These are phyloP conservation scores for Solanum aculeatissimum DNA, from an alignment of 305 asterid genomes.

Conservation along the genomic window DNA sequence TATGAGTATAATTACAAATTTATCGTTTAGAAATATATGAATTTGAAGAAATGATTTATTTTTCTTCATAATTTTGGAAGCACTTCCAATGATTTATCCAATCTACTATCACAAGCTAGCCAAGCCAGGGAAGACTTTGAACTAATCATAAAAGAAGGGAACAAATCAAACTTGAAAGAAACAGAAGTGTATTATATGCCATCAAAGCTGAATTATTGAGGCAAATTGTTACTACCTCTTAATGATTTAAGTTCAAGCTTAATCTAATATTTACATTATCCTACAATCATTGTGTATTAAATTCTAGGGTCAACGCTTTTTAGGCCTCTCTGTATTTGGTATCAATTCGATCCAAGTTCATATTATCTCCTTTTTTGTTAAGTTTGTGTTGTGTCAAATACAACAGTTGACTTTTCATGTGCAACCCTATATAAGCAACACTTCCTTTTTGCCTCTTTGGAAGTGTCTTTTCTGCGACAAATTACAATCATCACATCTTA, in stretches of 20 bases:
- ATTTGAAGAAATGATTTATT: too few relatives aligned
- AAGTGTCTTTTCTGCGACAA: neutral
- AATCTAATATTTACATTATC: neutral
- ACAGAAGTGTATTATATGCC: neutral
- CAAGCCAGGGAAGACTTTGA: neutral
- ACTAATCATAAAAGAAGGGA: neutral
- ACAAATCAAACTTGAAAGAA: neutral
- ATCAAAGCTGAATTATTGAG: neutral
- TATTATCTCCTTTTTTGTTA: neutral
- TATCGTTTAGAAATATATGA: too few relatives aligned
- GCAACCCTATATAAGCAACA: slow-evolving; percentile 9
- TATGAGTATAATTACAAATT: too few relatives aligned
- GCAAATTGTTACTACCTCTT: neutral
- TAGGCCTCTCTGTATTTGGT: neutral
- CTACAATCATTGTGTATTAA: neutral
- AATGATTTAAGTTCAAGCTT: neutral
- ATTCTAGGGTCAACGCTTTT: neutral
- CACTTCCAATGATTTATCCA: neutral
- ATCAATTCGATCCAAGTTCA: neutral
- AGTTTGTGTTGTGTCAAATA: neutral
- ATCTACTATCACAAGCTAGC: neutral
- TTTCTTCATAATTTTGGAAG: too few relatives aligned
- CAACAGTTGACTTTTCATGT: slow-evolving; percentile 16
- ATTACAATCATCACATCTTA: neutral
- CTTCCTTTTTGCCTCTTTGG: neutral